Conservation (phyloP, 2,329 filamentous ascomycete species). For the Colletotrichum sp. region DNA sequence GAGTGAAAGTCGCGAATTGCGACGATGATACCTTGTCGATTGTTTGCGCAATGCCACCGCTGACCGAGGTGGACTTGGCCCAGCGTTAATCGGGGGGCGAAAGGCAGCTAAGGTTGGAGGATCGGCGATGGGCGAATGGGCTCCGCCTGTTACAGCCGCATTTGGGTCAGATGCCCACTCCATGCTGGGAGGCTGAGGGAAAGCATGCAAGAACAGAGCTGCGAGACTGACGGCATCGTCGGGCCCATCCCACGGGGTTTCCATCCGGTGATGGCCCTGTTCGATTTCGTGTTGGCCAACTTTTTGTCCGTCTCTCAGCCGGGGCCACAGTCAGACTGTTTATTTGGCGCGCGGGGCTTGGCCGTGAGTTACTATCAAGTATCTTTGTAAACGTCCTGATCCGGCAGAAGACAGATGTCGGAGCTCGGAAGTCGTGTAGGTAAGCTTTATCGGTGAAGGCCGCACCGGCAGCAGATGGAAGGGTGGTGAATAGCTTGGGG, state of each 20-base stretch:
- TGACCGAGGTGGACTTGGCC: constrained; percentile 1
- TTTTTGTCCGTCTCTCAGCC: background rate
- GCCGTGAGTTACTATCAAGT: background rate
- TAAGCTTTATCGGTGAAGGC: background rate
- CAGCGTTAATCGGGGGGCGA: constrained; percentile 7
- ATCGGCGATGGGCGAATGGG: constrained; percentile 22
- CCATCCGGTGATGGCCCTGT: background rate
- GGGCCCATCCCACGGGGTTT: background rate
- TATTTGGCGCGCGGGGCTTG: background rate
- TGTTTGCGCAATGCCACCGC: background rate
- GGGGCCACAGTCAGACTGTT: background rate
- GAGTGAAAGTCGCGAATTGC: background rate
- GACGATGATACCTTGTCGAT: background rate
- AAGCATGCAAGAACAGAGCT: constrained; percentile 9
- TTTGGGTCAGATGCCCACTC: constrained; percentile 11
- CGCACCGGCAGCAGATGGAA: background rate
- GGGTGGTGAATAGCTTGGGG: background rate
- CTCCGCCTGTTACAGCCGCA: constrained; percentile 14
- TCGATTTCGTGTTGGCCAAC: background rate
- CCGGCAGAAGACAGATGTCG: background rate
- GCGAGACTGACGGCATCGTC: constrained; percentile 2
- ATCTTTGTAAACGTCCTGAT: background rate
- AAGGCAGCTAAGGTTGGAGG: constrained; percentile 5
- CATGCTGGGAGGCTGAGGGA: constrained; percentile 9
- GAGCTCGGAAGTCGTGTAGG: background rate